Base-by-base conservation (phyloP, 495 filamentous ascomycete genomes). In the Pseudomonodictys pantanalensis region DNA sequence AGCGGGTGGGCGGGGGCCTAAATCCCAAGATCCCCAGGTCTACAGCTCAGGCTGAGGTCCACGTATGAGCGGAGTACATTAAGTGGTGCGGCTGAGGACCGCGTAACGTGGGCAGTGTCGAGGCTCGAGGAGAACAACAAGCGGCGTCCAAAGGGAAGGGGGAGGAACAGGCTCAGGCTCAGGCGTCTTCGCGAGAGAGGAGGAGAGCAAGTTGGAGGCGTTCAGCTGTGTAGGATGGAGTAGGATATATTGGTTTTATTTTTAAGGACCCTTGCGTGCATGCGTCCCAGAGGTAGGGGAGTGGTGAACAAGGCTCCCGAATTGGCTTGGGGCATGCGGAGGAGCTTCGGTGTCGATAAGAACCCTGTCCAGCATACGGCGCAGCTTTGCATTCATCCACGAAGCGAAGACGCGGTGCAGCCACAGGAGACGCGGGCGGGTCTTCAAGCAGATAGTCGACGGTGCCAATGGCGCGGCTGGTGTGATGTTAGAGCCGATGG, bases 261-360 rank as follows among this genome's bases (percentile, higher is more conserved):
- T 58, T 46, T 55, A 59, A 20, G 32, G 60, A 54, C 61, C 61
- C 61, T 58, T 64, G 61, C 61, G 45, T 64, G 61, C 48, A 64
- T 56, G 47, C 46, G 17, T 44, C 52, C 52, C 35, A 62, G 43
- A 46, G 50, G 50, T n/a, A 30, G 32, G 26, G 53, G 17, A n/a
- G 23, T 22, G 30, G 44, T 50, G 43, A 51, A 49, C 33, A 44
- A 20, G 52, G 17, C 25, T 22, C 43, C 35, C 51, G 2, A 49
- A 52, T 30, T 23, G 54, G 32, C 51, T 26, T 51, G 44, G 22
- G 32, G 7, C 5, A 46, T 62, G 53, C 42, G 53, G 60, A 58
- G 38, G 42, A 35, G 28, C 23, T 48, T n/a, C 49, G 29, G 55
- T 15, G 30, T 59, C 22, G 60, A 63, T 63, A 63, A 63, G 60